phyloP scores from a whole-genome alignment of 371 early-diverging fungal species.

The Thermomucor indicae-seudaticae region DNA sequence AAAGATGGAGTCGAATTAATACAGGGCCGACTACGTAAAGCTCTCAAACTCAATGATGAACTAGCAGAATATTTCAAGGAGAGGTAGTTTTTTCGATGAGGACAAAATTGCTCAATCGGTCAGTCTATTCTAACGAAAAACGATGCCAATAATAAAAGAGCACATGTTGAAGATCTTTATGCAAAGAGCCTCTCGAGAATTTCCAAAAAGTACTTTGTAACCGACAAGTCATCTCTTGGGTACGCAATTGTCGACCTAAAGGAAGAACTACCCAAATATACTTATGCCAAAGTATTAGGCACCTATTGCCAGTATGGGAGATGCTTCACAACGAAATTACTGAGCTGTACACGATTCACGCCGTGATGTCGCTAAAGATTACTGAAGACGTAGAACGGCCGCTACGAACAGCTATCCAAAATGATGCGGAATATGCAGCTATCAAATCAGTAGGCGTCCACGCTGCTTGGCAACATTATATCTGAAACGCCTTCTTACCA shows the following conservation, averaged over 20 bases:
- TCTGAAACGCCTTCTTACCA: no score
- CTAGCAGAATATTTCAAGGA: conserved; percentile 59
- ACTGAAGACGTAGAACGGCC: conserved; percentile 43
- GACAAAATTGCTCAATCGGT: not conserved
- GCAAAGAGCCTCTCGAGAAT: conserved; percentile 47
- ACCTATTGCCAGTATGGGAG: conserved; percentile 31
- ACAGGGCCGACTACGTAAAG: conserved; percentile 45
- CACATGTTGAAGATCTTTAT: conserved; percentile 48
- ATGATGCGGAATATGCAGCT: conserved; percentile 11
- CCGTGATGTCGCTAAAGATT: conserved; percentile 35
- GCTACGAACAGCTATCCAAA: conserved; percentile 22
- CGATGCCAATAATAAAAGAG: conserved; percentile 16
- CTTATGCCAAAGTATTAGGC: conserved; percentile 5
- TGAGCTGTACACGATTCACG: conserved; percentile 41
- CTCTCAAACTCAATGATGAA: conserved; percentile 48
- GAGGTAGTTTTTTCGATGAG: no score
- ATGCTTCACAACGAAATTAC: conserved; percentile 38
- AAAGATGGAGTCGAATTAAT: conserved; percentile 47
- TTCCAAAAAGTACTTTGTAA: conserved; percentile 43
- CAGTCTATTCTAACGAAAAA: not conserved
- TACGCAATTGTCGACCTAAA: conserved; percentile 12
- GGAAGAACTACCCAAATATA: not conserved
- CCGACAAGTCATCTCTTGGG: conserved; percentile 46
- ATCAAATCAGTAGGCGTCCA: conserved; percentile 10
- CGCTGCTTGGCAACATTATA: no score